Evolutionary conservation across 2,329 filamentous ascomycete genomes (phyloP).

Genomic region (Pseudopithomyces chartarum): DNA sequence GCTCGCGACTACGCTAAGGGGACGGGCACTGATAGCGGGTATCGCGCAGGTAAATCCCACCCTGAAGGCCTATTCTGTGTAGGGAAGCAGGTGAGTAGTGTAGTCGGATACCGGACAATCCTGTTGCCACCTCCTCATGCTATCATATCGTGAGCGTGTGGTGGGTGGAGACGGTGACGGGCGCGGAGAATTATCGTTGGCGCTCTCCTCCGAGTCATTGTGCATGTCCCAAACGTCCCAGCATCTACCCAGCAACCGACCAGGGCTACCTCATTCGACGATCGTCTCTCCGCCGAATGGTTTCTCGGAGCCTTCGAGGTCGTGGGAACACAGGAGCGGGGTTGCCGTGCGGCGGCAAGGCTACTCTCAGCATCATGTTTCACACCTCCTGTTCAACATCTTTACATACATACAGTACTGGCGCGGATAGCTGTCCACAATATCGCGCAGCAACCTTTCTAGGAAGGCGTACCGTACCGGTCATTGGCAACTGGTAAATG

Average conservation of each 20-base stretch:
- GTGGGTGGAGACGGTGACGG: background rate
- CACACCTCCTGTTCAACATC: background rate
- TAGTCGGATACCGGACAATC: background rate
- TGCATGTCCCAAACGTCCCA: background rate
- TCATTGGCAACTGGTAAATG: background rate
- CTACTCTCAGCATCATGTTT: background rate
- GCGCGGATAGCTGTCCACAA: background rate
- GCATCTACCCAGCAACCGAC: slow-evolving; percentile 2
- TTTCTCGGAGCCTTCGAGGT: background rate
- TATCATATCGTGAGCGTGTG: background rate
- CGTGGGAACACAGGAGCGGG: background rate
- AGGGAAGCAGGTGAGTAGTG: background rate
- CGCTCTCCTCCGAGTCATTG: background rate
- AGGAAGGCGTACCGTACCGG: background rate
- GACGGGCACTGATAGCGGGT: slow-evolving; percentile 16
- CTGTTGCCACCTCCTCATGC: background rate
- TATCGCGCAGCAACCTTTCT: background rate
- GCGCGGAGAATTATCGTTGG: background rate
- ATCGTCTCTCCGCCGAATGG: background rate
- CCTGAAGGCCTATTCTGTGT: background rate
- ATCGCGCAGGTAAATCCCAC: slow-evolving; percentile 4
- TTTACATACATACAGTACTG: background rate
- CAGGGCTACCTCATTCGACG: background rate
- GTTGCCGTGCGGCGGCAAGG: background rate
- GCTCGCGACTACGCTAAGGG: slow-evolving; percentile 16